Evolutionary conservation across 140 eudicot species (phyloP).

Genomic region (Bidens hawaiensis): DNA sequence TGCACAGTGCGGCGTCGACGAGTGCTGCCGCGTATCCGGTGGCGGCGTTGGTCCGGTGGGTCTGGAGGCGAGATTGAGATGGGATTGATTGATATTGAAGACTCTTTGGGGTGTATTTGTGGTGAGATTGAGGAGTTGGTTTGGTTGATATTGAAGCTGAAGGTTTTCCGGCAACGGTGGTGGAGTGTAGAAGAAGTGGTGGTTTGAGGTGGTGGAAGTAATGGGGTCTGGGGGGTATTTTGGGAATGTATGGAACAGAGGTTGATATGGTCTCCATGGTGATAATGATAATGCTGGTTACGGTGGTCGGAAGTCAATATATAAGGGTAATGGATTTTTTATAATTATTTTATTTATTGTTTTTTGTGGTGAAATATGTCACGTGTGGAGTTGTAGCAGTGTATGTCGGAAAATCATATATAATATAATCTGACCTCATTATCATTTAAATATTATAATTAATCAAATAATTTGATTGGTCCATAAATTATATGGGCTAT

Average conservation of each 20-base stretch:
- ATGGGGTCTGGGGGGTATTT: constrained; percentile 18
- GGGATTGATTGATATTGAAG: too few relatives aligned
- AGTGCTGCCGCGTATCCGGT: constrained; percentile 83
- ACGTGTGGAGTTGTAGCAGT: too few relatives aligned
- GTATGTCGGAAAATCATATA: too few relatives aligned
- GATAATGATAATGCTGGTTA: too few relatives aligned
- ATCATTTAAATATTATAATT: too few relatives aligned
- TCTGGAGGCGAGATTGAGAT: neutral
- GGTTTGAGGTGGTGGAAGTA: constrained; percentile 27
- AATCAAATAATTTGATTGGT: too few relatives aligned
- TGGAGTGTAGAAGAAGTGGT: constrained; percentile 19
- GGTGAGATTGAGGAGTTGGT: constrained; percentile 4
- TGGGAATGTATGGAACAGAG: constrained; percentile 37
- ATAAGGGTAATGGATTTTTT: constrained; percentile 2
- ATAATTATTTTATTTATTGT: too few relatives aligned
- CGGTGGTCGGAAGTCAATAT: constrained; percentile 1
- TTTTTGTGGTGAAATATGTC: neutral
- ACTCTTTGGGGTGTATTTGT: constrained; percentile 4
- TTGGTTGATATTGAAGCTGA: constrained; percentile 28
- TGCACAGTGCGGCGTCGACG: constrained; percentile 39
- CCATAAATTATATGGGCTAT: too few relatives aligned
- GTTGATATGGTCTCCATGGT: constrained; percentile 43
- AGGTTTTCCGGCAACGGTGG: constrained; percentile 12
- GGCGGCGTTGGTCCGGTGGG: constrained; percentile 47
- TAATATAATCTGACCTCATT: too few relatives aligned